phyloP scores from a whole-genome alignment of 2,329 filamentous ascomycete genomes.

The Elsinoe arachidis region DNA sequence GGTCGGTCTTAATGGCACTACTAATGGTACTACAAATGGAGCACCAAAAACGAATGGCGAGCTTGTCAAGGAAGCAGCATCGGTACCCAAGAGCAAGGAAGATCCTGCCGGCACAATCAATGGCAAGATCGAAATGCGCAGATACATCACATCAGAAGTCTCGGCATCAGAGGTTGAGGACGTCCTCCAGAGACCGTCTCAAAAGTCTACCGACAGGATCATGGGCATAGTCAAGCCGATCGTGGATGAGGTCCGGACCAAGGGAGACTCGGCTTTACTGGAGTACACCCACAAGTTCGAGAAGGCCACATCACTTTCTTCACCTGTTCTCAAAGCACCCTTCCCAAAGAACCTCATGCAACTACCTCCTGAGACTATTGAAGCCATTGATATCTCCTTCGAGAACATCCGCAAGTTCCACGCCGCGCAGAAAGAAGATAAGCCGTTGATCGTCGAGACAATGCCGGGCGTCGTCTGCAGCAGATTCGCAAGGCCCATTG shows the following conservation, averaged over 20 bases:
- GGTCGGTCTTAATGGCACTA: slow-evolving; percentile 51
- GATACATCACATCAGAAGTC: slow-evolving; percentile 60
- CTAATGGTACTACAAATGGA: slow-evolving; percentile 22
- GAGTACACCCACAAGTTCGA: slow-evolving; percentile 98
- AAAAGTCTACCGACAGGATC: slow-evolving; percentile 89
- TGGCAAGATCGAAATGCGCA: slow-evolving; percentile 70
- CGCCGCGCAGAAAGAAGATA: slow-evolving; percentile 76
- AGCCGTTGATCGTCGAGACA: slow-evolving; percentile 78
- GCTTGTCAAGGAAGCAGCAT: slow-evolving; percentile 42
- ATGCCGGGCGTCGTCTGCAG: slow-evolving; percentile 97
- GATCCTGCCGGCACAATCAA: slow-evolving; percentile 43
- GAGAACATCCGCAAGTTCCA: slow-evolving; percentile 95
- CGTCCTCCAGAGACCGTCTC: slow-evolving; percentile 78
- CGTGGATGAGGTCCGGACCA: slow-evolving; percentile 72
- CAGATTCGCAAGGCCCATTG: slow-evolving; percentile 84
- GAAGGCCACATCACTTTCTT: slow-evolving; percentile 82
- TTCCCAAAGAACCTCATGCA: slow-evolving; percentile 83
- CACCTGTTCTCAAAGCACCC: slow-evolving; percentile 80
- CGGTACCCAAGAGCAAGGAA: slow-evolving; percentile 43
- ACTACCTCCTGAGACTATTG: slow-evolving; percentile 69
- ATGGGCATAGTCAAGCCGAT: slow-evolving; percentile 87
- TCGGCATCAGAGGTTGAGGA: slow-evolving; percentile 58
- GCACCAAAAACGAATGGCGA: slow-evolving; percentile 29
- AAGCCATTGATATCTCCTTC: slow-evolving; percentile 88
- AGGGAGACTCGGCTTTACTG: slow-evolving; percentile 80